Conservation (phyloP, 192 early-diverging fungal species). For the Diversispora epigaea region DNA sequence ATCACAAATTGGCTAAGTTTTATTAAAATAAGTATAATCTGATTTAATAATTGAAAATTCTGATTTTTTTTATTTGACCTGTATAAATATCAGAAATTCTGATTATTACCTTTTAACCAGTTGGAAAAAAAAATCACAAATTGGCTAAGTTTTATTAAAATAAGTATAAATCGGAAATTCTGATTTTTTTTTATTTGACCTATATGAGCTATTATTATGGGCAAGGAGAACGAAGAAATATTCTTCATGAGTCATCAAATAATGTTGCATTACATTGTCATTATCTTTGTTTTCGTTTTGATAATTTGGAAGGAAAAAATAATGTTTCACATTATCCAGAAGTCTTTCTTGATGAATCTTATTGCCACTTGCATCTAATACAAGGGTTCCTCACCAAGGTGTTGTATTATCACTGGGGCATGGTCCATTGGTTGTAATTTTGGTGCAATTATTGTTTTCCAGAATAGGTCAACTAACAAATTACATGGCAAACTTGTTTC, state of each 20-base stretch:
- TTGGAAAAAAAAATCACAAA: too few species aligned
- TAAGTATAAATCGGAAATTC: too few species aligned
- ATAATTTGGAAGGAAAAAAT: slow-evolving; percentile 7
- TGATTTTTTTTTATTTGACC: too few species aligned
- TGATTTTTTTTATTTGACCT: too few species aligned
- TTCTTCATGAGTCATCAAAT: slow-evolving; percentile 11
- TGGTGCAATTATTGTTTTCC: neutral
- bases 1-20: too few species aligned
- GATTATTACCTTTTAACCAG: too few species aligned
- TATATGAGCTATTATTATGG: slow-evolving; percentile 23
- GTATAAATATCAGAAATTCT: too few species aligned
- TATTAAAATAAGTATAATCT: too few species aligned
- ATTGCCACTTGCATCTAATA: slow-evolving; percentile 9
- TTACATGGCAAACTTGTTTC: neutral
- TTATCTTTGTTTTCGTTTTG: neutral
- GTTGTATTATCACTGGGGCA: slow-evolving; percentile 5
- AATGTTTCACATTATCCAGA: neutral
- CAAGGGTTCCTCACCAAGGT: slow-evolving; percentile 11
- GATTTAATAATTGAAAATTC: too few species aligned
- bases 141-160: too few species aligned
- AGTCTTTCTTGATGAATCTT: slow-evolving; percentile 20
- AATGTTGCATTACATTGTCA: slow-evolving; percentile 15
- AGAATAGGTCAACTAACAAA: neutral
- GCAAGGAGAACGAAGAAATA: slow-evolving; percentile 14
- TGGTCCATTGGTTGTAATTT: slow-evolving; percentile 16